These are phyloP conservation scores for Scheffersomyces stipitis DNA, from an alignment of 805 yeast genomes.

Conservation along the genomic window DNA sequence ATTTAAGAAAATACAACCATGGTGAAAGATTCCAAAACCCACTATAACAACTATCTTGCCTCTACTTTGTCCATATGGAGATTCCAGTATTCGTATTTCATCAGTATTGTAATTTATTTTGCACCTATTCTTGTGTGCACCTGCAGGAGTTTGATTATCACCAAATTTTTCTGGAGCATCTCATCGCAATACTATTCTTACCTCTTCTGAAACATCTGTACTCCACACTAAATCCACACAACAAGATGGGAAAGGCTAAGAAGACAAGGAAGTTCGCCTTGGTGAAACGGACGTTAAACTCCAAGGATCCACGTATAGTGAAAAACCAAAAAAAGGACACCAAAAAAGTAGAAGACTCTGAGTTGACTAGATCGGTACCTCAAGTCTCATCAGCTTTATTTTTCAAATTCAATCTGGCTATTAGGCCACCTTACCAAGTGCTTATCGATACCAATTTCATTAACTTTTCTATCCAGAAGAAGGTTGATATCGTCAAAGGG, in stretches of 20 bases:
- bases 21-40: no score
- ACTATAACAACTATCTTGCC: no score
- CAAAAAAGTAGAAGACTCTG: conserved; percentile 59
- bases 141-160: neutral
- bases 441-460: conserved; percentile 95
- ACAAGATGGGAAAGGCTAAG: conserved; percentile 98
- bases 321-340: conserved; percentile 30
- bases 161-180: conserved; percentile 7
- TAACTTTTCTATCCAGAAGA: conserved; percentile 94
- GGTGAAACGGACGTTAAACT: conserved; percentile 76
- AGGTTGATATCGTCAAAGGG: conserved; percentile 90
- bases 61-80: no score
- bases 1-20: no score
- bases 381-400: conserved; percentile 95
- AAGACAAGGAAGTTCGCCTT: conserved; percentile 96
- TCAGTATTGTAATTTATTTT: no score
- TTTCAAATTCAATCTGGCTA: conserved; percentile 90
- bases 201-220: no score
- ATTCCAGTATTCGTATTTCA: no score
- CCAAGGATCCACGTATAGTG: conserved; percentile 64
- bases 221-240: no score
- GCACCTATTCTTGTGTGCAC: no score
- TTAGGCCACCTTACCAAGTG: conserved; percentile 97
- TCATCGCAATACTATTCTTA: no score
- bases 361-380: conserved; percentile 56